Evolutionary conservation across 2,329 filamentous ascomycete species (phyloP), one percentile per base, ranked within the genome.

Genomic region (Eutypa lata): DNA sequence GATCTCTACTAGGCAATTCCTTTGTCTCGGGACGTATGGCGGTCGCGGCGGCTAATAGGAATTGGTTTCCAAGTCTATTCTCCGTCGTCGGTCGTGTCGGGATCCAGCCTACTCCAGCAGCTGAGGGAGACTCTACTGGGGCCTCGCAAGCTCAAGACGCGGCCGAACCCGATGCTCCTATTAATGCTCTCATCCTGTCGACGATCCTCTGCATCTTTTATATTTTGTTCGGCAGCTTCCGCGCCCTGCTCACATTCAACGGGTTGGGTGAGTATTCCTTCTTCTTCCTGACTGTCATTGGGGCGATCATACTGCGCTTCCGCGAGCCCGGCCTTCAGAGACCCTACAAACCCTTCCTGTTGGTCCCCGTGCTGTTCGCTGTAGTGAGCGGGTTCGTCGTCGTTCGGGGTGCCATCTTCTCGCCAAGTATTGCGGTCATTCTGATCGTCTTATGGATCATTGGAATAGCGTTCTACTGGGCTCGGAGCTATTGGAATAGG

Each of bases 21-120:
- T 86, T 87, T 57, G 78, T 86, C 0, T 79, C 80, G 0, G 80
- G 82, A 8, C 78, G 83, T 26, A 83, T 87, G 75, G 77, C 80
- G 0, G 79, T 86, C 3, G 79, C 82, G 1, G 83, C 83, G 0
- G 76, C 79, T 1, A 77, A 79, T 54, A 74, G 71, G 54, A 66
- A 69, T 48, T 83, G 80, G 79, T 68, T 83, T 3, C 80, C 80
- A 0, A 57, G 62, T 1, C 18, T 71, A 1, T 76, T 83, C 52
- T 68, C 71, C 22, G 58, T 73, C 0, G 70, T 82, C 3, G 79
- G 78, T 6, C 66, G 65, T 2, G 47, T 80, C 0, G 75, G 76
- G 1, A n/a, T 64, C 4, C 56, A 56, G 2, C 54, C 51, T 2
- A 4, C 48, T n/a, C 22, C 51, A 31, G 35, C n/a, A n/a, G n/a